These are phyloP conservation scores for Lotmaria passim DNA, from an alignment of 208 protist genomes.

Conservation along the genomic window DNA sequence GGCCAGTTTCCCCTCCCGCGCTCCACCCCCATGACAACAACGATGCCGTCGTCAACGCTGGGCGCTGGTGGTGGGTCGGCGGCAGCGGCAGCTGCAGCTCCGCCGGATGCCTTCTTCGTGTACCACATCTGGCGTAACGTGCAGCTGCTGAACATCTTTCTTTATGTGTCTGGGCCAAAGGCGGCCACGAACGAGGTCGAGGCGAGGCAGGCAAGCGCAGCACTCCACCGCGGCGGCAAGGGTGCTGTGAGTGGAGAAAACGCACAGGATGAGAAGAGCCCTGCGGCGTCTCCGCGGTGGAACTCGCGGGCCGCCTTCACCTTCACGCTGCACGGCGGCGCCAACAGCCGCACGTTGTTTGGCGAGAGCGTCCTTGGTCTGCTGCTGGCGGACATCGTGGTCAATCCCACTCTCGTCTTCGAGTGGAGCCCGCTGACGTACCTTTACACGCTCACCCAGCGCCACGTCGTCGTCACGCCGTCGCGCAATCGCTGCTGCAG, in stretches of 20 bases:
- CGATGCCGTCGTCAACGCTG: no score
- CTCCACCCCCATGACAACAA: neutral
- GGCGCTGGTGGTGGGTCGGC: no score
- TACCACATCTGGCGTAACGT: conserved; percentile 99
- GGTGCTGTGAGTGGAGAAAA: neutral
- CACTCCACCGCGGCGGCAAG: neutral
- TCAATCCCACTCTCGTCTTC: conserved; percentile 94
- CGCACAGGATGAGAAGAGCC: neutral
- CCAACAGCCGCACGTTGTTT: conserved; percentile 82
- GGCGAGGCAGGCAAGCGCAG: neutral
- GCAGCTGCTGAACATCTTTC: conserved; percentile 94
- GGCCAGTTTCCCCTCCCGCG: conserved; percentile 26
- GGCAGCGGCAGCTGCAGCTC: conserved; percentile 28
- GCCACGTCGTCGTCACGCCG: conserved; percentile 96
- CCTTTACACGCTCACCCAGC: conserved; percentile 97
- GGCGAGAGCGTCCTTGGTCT: conserved; percentile 92
- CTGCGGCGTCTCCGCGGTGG: neutral
- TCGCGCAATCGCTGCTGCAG: conserved; percentile 87
- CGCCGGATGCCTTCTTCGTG: conserved; percentile 98
- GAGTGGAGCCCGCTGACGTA: conserved; percentile 95
- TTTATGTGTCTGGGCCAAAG: conserved; percentile 30
- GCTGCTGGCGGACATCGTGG: conserved; percentile 93
- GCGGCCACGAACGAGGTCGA: conserved; percentile 7
- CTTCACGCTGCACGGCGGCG: conserved; percentile 51
- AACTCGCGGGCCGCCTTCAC: conserved; percentile 44